phyloP scores from a whole-genome alignment of 2,329 filamentous ascomycete species.

The Fusarium graminum region DNA sequence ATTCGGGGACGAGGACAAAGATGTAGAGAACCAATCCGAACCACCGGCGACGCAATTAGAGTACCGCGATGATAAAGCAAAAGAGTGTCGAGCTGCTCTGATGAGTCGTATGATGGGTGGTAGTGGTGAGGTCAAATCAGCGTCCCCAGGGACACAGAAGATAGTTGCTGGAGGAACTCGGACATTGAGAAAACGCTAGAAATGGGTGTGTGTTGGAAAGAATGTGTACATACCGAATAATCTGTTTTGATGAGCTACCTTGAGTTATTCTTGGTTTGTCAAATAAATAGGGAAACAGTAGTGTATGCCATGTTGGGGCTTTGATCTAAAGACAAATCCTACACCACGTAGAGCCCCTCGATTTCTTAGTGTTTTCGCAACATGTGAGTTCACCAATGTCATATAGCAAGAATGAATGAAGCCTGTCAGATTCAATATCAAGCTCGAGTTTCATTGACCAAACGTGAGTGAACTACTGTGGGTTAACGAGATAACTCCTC shows the following conservation, averaged over 20 bases:
- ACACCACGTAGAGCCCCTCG: not conserved
- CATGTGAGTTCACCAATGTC: not conserved
- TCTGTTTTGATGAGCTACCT: conserved; percentile 5
- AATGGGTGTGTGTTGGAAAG: not conserved
- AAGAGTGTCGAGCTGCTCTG: conserved; percentile 58
- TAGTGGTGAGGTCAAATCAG: conserved; percentile 34
- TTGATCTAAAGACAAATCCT: not conserved
- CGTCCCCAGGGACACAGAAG: conserved; percentile 9
- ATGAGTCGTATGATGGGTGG: conserved; percentile 60
- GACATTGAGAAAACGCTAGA: conserved; percentile 44
- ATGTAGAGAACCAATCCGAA: conserved; percentile 43
- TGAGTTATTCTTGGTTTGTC: conserved; percentile 6
- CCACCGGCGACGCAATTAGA: conserved; percentile 66
- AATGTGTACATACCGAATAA: conserved; percentile 6
- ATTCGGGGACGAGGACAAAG: conserved; percentile 42
- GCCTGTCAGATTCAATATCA: not conserved
- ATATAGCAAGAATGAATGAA: not conserved
- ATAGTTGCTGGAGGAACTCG: conserved; percentile 32
- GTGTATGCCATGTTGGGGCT: not conserved
- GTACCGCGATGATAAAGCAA: conserved; percentile 65
- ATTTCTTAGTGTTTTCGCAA: not conserved
- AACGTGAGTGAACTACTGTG: not conserved
- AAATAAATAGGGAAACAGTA: not conserved
- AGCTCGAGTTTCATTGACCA: not conserved
- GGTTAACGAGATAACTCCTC: conserved; percentile 25